phyloP scores from a whole-genome alignment of 805 yeast genomes.

The Saccharomyces kudriavzevii region DNA sequence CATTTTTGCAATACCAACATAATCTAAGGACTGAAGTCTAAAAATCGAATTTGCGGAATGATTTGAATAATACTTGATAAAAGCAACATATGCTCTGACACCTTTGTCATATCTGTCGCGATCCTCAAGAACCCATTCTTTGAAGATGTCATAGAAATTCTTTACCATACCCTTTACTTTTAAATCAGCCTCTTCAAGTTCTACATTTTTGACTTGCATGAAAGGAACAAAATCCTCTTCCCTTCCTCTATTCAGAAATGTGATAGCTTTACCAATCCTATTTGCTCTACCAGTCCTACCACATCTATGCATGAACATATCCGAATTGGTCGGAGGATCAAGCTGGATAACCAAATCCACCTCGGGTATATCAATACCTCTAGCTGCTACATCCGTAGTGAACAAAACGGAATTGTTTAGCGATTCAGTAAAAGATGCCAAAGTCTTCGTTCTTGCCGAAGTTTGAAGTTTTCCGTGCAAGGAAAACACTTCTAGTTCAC shows the following conservation, averaged over 20 bases:
- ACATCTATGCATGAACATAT: constrained; percentile 83
- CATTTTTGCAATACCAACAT: constrained; percentile 59
- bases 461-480: constrained; percentile 89
- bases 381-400: constrained; percentile 97
- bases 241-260: constrained; percentile 62
- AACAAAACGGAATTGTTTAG: constrained; percentile 51
- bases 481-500: constrained; percentile 46
- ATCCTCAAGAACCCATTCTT: constrained; percentile 60
- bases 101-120: constrained; percentile 78
- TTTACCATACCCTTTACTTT: constrained; percentile 7
- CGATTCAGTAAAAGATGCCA: constrained; percentile 49
- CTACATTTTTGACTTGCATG: constrained; percentile 62
- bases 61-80: constrained; percentile 73
- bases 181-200: constrained; percentile 35
- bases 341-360: constrained; percentile 90
- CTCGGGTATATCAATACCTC: constrained; percentile 92
- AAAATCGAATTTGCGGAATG: constrained; percentile 86
- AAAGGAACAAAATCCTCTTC: constrained; percentile 80
- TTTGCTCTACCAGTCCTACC: constrained; percentile 96
- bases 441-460: constrained; percentile 65
- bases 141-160: constrained; percentile 25
- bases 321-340: constrained; percentile 93
- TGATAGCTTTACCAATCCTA: constrained; percentile 67
- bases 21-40: constrained; percentile 63
- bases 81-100: constrained; percentile 72